Conservation (phyloP, 176 grass and related monocot species). For the Chloris gayana region DNA sequence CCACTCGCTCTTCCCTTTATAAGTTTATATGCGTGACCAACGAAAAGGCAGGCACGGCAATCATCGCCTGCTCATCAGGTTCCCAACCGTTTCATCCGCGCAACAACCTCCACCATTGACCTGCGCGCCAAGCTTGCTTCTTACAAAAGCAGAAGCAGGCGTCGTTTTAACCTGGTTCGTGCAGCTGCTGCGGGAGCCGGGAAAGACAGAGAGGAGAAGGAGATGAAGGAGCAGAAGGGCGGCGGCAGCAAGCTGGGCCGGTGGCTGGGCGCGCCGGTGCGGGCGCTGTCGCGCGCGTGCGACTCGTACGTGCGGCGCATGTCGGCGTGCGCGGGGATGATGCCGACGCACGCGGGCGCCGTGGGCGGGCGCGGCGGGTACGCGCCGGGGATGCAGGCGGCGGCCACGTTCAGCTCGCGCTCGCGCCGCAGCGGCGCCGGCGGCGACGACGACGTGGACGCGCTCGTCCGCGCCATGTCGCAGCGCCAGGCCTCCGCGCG, state of each 20-base stretch:
- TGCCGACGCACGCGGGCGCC: constrained; percentile 37
- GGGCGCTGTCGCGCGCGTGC: constrained; percentile 58
- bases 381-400: constrained; percentile 25
- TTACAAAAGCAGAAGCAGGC: not conserved
- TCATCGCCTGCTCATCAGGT: not conserved
- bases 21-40: too few relatives aligned
- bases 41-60: not conserved
- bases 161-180: not conserved
- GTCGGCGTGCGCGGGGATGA: constrained; percentile 51
- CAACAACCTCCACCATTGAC: constrained; percentile 17
- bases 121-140: not conserved
- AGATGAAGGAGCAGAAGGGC: not conserved
- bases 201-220: not conserved
- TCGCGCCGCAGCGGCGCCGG: constrained; percentile 15
- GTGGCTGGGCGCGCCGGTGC: constrained; percentile 50
- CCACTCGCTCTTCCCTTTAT: constrained; percentile 9
- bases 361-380: constrained; percentile 33
- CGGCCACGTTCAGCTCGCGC: constrained; percentile 39
- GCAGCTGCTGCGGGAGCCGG: not conserved
- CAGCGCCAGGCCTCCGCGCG: not conserved
- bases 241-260: constrained; percentile 40
- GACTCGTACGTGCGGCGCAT: constrained; percentile 64
- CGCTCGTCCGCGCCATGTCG: constrained; percentile 55
- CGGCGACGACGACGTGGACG: constrained; percentile 38
- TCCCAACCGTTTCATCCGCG: not conserved